Evolutionary conservation across 306 rosid genomes (phyloP).

Genomic region (Malus sylvestris): DNA sequence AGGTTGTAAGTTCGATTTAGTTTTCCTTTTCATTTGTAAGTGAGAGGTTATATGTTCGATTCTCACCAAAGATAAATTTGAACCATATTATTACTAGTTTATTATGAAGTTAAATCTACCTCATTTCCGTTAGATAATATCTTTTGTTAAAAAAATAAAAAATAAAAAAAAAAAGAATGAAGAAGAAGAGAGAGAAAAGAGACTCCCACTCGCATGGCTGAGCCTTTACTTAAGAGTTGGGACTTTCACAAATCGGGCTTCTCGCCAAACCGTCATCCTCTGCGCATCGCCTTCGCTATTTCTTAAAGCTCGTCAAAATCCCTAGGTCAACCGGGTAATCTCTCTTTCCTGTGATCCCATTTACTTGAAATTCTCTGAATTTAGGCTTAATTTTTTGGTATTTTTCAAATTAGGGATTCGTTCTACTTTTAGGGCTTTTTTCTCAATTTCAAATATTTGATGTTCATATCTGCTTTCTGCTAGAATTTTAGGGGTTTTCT

Average conservation of each 20-base stretch:
- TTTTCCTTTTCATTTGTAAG: no score
- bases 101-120: no score
- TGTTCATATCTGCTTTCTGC: background rate
- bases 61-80: fast-evolving
- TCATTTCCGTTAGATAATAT: no score
- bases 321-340: background rate
- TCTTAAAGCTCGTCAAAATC: background rate
- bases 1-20: fast-evolving
- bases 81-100: no score
- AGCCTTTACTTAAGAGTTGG: background rate
- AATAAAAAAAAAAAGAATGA: no score
- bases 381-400: background rate
- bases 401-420: background rate
- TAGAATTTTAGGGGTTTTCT: background rate
- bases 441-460: background rate
- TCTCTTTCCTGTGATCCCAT: background rate
- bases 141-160: no score
- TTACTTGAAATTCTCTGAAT: background rate
- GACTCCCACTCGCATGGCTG: background rate
- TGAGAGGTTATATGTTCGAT: fast-evolving
- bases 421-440: background rate
- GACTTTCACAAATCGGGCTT: background rate
- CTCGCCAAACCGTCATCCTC: background rate
- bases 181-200: background rate
- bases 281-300: background rate